Conservation (phyloP, 2,329 filamentous ascomycete genomes). For the Coniochaeta sp. region DNA sequence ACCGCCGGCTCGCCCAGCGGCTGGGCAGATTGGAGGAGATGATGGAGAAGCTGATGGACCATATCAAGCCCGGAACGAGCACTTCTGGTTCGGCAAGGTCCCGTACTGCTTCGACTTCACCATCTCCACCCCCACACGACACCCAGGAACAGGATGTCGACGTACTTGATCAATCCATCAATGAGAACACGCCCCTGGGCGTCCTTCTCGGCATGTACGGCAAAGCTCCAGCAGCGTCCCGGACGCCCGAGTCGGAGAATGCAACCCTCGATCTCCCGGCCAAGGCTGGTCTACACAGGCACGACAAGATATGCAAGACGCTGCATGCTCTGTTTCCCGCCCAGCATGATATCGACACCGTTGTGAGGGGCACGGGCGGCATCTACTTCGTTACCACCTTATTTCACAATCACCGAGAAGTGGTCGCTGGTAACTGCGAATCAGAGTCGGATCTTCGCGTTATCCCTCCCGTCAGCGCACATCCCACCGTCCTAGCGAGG, state of each 20-base stretch:
- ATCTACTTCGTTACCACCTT: slow-evolving; percentile 20
- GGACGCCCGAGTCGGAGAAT: slow-evolving; percentile 10
- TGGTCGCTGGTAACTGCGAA: slow-evolving; percentile 20
- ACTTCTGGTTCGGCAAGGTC: slow-evolving; percentile 8
- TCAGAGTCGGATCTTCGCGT: slow-evolving; percentile 12
- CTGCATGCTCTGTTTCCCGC: slow-evolving; percentile 26
- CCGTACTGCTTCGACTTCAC: slow-evolving; percentile 9
- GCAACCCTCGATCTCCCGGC: neutral
- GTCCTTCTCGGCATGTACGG: neutral
- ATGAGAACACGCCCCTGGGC: neutral
- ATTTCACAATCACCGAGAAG: slow-evolving; percentile 22
- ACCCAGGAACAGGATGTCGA: slow-evolving; percentile 17
- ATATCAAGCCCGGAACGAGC: slow-evolving; percentile 18
- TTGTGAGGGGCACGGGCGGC: slow-evolving; percentile 18
- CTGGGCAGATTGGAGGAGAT: slow-evolving; percentile 38
- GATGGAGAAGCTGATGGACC: slow-evolving; percentile 36
- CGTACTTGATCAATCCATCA: slow-evolving; percentile 7
- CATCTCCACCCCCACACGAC: slow-evolving; percentile 15
- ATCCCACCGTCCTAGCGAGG: slow-evolving; percentile 40
- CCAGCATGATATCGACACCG: slow-evolving; percentile 23
- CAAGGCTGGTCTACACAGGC: slow-evolving; percentile 11
- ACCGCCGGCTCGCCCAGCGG: slow-evolving; percentile 32
- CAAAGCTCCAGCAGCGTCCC: slow-evolving; percentile 4
- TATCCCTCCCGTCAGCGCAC: slow-evolving; percentile 26
- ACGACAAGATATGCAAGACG: slow-evolving; percentile 22